Evolutionary conservation across 2,329 filamentous ascomycete genomes (phyloP), one percentile per base, ranked within the genome.

Genomic region (Didymella lethalis): DNA sequence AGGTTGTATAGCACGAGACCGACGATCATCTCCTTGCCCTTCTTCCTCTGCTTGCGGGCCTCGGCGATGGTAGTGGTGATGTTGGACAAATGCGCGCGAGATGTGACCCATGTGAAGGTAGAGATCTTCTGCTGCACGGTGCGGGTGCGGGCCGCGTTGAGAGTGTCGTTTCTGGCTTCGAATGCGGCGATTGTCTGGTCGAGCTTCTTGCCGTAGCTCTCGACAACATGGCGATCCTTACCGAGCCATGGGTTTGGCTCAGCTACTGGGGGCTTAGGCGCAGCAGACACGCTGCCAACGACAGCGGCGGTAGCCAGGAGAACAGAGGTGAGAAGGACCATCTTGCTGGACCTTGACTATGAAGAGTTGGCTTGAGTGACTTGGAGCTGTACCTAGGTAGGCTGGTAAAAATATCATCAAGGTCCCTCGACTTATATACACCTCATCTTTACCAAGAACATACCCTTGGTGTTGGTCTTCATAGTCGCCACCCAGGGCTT

Each of bases 1-100:
- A 98, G 86, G 34, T 86, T 84, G 82, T 97, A 98, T 84, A 98
- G 97, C 59, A 94, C 92, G 51, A 73, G 68, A 8, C 70, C 70
- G 3, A 70, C 67, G 20, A 70, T 67, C 53, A 69, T 65, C 20
- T 56, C 65, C 54, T 62, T 66, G 36, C 54, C 44, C 2, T 61
- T 52, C 38, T 65, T 67, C 36, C 52, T 61, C 28, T 71, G 69
- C 16, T 51, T 26, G 34, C 69, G 69, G 16, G 69, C 69, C 47
- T 70, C 63, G 16, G 64, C 54, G 43, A 71, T 69, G 40, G 68
- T 63, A 23, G 57, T 56, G 2, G 59, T 55, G 40, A 71, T 71
- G 47, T 59, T 61, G 28, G 53, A 57, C 3, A 71, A 61, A 4
- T 62, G 58, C 20, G 62, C 64, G 4, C 69, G 66, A 12, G 66